Evolutionary conservation across 306 rosid species (phyloP), one percentile per base, ranked within the genome.

Genomic region (Hippophae tibetana): DNA sequence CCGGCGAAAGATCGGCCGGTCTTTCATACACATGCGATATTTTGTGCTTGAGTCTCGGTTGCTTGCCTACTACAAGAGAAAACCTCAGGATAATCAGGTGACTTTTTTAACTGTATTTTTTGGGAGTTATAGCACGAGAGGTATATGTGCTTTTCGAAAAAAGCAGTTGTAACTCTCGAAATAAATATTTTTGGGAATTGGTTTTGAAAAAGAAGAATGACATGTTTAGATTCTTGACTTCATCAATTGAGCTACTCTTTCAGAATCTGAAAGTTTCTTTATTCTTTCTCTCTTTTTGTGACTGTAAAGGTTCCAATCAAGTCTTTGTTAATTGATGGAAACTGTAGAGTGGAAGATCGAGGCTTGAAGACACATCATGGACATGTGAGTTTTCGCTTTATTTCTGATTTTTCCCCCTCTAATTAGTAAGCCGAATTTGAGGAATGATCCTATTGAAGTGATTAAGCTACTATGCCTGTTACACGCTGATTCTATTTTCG

Each of bases 281-380:
- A 38, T 72, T 58, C 38, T 23, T 13, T 53, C 53, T 61, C 57
- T 69, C 70, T 66, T 61, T 61, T 10, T 59, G 41, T 78, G 69
- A 42, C 65, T 70, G 64, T 1, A 55, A 65, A 92, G 99, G 96
- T 92, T 69, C 99, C 99, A 23, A 85, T 92, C 63, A 88, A 92
- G 71, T 83, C 96, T 43, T 70, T 88, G 79, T 67, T 85, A 51
- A 85, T 92, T 54, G 96, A 92, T 74, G 99, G 99, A 8, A 92
- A 92, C 77, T 92, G 99, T 80, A 85, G 99, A 84, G 99, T 92
- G 75, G 99, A 92, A 74, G 99, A 92, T 80, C 90, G 96, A 73
- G 99, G 99, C 56, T 73, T 92, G 83, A 92, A 92, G 90, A 92
- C 99, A 62, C 99, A 92, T 55, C 93, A 83, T 78, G 99, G 99